Evolutionary conservation across 2,329 filamentous ascomycete species (phyloP).

Genomic region (Knufia petricola): DNA sequence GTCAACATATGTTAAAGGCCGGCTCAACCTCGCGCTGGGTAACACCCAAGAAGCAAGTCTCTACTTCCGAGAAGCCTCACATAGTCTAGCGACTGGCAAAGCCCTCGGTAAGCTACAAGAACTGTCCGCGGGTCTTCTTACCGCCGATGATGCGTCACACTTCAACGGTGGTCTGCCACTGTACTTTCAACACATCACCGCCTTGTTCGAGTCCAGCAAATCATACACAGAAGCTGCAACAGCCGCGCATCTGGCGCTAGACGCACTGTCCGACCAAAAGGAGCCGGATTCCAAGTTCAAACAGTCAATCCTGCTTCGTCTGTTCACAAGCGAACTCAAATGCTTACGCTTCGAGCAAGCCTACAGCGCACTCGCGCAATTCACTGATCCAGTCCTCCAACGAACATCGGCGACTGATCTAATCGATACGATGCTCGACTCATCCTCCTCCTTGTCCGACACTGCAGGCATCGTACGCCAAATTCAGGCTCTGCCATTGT

Average conservation of each 20-base stretch:
- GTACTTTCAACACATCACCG: constrained; percentile 80
- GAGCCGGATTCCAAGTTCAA: constrained; percentile 36
- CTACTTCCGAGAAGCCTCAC: constrained; percentile 73
- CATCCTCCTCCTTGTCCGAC: constrained; percentile 23
- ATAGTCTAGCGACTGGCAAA: constrained; percentile 38
- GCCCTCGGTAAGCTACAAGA: constrained; percentile 36
- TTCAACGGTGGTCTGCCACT: constrained; percentile 65
- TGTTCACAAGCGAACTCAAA: constrained; percentile 73
- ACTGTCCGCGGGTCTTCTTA: constrained; percentile 54
- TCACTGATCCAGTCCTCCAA: constrained; percentile 63
- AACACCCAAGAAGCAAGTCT: constrained; percentile 64
- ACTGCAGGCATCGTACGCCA: constrained; percentile 43
- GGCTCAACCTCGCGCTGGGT: constrained; percentile 63
- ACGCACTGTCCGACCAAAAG: constrained; percentile 42
- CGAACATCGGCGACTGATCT: constrained; percentile 62
- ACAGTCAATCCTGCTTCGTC: constrained; percentile 66
- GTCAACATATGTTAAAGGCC: constrained; percentile 71
- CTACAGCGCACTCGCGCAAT: constrained; percentile 65
- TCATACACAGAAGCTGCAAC: constrained; percentile 74
- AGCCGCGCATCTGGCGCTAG: constrained; percentile 67
- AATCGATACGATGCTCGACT: constrained; percentile 36
- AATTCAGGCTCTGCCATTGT: constrained; percentile 66
- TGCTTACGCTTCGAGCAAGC: constrained; percentile 74
- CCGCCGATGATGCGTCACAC: constrained; percentile 59
- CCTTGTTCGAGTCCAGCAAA: constrained; percentile 68